phyloP scores from a whole-genome alignment of 2,329 filamentous ascomycete species.

The Ceratocystis cubensis region DNA sequence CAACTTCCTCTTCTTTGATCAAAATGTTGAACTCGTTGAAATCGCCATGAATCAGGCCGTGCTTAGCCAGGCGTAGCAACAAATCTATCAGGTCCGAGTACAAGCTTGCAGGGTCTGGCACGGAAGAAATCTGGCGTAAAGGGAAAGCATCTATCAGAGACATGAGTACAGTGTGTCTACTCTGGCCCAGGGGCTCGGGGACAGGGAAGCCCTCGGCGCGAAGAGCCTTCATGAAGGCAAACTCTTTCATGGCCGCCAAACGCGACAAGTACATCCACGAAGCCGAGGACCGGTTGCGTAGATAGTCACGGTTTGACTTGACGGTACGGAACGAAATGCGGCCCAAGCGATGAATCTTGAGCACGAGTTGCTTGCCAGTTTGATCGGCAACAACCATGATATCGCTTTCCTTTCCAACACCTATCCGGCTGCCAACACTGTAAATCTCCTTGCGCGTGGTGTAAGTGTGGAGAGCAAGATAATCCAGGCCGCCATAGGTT shows the following conservation, averaged over 20 bases:
- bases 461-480: constrained; percentile 87
- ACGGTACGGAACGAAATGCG: constrained; percentile 95
- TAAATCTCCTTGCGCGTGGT: constrained; percentile 69
- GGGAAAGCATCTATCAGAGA: constrained; percentile 84
- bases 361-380: constrained; percentile 60
- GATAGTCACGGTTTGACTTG: constrained; percentile 90
- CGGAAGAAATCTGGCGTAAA: constrained; percentile 70
- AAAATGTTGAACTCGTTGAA: constrained; percentile 99
- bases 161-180: constrained; percentile 94
- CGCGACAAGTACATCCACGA: constrained; percentile 98
- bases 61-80: constrained; percentile 68
- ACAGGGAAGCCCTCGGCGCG: constrained; percentile 77
- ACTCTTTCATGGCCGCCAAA: constrained; percentile 87
- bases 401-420: constrained; percentile 94
- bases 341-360: constrained; percentile 93
- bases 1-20: constrained; percentile 39
- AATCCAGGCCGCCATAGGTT: constrained; percentile 93
- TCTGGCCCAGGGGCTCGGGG: constrained; percentile 76
- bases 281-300: constrained; percentile 63
- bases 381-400: constrained; percentile 86
- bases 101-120: constrained; percentile 71
- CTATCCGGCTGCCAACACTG: constrained; percentile 86
- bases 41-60: constrained; percentile 91
- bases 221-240: constrained; percentile 82
- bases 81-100: constrained; percentile 86